Percentiles rank a stretch among this genome's conserved stretches.
These are phyloP conservation scores for Lecanicillium sp. DNA, from an alignment of 2,329 filamentous ascomycete species.

Conservation along the genomic window DNA sequence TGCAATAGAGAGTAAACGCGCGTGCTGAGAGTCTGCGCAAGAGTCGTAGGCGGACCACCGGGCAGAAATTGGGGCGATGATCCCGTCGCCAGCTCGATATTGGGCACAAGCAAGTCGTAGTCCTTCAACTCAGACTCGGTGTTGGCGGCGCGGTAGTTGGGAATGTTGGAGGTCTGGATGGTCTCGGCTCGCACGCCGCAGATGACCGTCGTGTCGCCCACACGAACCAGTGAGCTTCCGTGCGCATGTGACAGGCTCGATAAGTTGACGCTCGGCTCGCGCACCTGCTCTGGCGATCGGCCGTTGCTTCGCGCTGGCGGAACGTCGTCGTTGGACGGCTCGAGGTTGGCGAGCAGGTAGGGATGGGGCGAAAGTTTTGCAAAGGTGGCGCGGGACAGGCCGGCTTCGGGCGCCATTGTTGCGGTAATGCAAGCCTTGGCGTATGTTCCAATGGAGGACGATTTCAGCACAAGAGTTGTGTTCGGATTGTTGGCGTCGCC, in stretches of 20 bases:
- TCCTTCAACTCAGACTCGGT: constrained; percentile 43
- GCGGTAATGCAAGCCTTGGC: not conserved
- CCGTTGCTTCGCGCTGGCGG: constrained; percentile 70
- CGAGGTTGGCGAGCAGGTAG: constrained; percentile 83
- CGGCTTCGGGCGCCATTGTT: constrained; percentile 24
- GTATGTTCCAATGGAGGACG: not conserved
- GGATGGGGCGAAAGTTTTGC: constrained; percentile 84
- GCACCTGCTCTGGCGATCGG: constrained; percentile 60
- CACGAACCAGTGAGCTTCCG: constrained; percentile 79
- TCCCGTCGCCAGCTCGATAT: constrained; percentile 86
- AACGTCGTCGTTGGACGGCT: constrained; percentile 41
- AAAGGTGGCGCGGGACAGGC: constrained; percentile 61
- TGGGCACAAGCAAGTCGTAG: constrained; percentile 78
- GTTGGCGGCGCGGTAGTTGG: constrained; percentile 48
- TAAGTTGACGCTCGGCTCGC: constrained; percentile 68
- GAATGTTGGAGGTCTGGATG: constrained; percentile 66
- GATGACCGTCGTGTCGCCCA: constrained; percentile 89
- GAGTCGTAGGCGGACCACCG: constrained; percentile 68
- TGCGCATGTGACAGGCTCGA: constrained; percentile 83
- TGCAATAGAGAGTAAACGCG: constrained; percentile 71
- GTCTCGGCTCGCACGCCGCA: constrained; percentile 88
- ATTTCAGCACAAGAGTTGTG: too few relatives aligned
- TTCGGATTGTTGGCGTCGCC: too few relatives aligned
- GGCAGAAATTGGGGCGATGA: constrained; percentile 81
- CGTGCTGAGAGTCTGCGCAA: constrained; percentile 81